Evolutionary conservation across 2,329 filamentous ascomycete species (phyloP).

Genomic region (Ramularia endophylla): DNA sequence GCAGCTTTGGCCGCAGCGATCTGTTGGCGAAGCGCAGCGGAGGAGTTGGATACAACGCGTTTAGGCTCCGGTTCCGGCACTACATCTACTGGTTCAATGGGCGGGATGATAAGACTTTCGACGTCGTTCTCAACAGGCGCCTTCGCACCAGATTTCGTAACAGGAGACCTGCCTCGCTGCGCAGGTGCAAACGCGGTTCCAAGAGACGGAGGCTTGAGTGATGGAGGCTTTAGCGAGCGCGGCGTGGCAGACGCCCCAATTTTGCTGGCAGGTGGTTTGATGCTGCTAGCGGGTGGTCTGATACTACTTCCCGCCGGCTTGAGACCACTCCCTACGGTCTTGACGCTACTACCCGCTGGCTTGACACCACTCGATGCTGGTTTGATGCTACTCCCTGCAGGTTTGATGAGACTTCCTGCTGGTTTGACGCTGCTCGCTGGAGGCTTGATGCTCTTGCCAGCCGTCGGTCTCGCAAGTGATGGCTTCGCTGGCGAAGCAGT

Average conservation of each 20-base stretch:
- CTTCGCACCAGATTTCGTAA: constrained; percentile 1
- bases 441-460: neutral
- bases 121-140: constrained; percentile 7
- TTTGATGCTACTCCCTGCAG: neutral
- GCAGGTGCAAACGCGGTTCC: neutral
- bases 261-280: neutral
- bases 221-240: neutral
- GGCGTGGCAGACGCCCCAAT: neutral
- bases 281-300: neutral
- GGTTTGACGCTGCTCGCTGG: neutral
- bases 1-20: constrained; percentile 91
- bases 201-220: neutral
- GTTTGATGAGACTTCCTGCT: neutral
- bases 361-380: neutral
- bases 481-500: constrained; percentile 15
- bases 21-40: constrained; percentile 74
- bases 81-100: constrained; percentile 26
- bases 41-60: constrained; percentile 47
- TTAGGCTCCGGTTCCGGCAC: constrained; percentile 7
- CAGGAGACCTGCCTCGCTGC: neutral
- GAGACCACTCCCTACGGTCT: neutral
- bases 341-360: neutral
- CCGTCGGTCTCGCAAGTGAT: constrained; percentile 2
- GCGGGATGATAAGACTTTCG: constrained; percentile 9
- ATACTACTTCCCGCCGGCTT: neutral